Evolutionary conservation across 2,329 filamentous ascomycete species (phyloP).

Genomic region (Nemania abortiva): DNA sequence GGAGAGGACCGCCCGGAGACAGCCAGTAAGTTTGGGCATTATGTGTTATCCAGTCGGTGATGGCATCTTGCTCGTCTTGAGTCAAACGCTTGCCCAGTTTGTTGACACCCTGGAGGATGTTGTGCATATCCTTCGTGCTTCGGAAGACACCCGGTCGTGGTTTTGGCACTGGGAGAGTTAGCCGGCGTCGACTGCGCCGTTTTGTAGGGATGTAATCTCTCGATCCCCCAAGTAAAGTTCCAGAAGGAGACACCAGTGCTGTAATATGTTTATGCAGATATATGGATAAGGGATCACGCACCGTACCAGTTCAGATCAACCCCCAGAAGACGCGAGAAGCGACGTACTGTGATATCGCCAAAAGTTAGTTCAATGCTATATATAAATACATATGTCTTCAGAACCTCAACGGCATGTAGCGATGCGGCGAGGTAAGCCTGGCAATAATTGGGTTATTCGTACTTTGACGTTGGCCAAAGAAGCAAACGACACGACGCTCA

Average conservation of each 20-base stretch:
- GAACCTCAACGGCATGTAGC: not conserved
- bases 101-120: conserved; percentile 85
- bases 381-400: too few species aligned
- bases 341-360: conserved; percentile 42
- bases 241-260: not conserved
- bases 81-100: conserved; percentile 73
- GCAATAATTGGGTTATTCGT: not conserved
- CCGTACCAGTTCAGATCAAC: conserved; percentile 79
- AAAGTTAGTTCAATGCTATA: not conserved
- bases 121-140: conserved; percentile 89
- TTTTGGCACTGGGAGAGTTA: conserved; percentile 71
- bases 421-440: not conserved
- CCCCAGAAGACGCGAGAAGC: conserved; percentile 74
- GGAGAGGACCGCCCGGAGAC: conserved; percentile 73
- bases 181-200: not conserved
- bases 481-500: not conserved
- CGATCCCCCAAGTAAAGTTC: not conserved
- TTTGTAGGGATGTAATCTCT: not conserved
- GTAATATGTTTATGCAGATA: not conserved
- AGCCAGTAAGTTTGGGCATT: conserved; percentile 84
- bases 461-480: not conserved
- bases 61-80: conserved; percentile 69
- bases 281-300: conserved; percentile 1
- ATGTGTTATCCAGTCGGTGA: conserved; percentile 77
- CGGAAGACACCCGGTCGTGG: conserved; percentile 83